Base-by-base conservation (phyloP, 306 rosid genomes). In the Rosa chinensis region DNA sequence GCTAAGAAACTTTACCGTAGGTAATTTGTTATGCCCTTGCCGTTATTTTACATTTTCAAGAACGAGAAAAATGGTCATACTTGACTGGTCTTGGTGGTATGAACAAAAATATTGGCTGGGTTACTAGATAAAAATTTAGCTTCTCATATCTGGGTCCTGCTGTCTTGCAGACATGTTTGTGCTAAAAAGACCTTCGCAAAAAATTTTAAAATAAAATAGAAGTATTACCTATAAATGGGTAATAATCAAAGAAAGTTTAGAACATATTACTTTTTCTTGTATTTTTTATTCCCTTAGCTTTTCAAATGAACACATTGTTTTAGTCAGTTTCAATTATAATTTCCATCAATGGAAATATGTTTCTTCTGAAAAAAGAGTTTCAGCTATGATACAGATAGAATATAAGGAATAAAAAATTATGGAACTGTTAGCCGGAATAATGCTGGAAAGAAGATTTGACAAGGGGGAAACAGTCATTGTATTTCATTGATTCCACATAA, bases 1-100 rank as follows among this genome's bases (percentile, higher is more conserved):
- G 92, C 99, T 66, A 96, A 96, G 91, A 93, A 92, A 78, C 90
- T 93, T 50, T 96, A 91, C 80, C 94, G 97, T 55, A 91, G 98
- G 99, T 96, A 89, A 81, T 66, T 80, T 71, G 77, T 74, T 44
- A 66, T 82, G 70, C 71, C 72, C 32, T 63, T 67, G 44, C 78
- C 9, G 74, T 43, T 72, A 39, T 55, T 28, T 76, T 63, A 78
- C 66, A 73, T 53, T 82, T n/a, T 44, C 63, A 58, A 61, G 73
- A 32, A 49, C 44, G 6, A 42, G 47, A 37, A 32, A 1, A 53
- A 20, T 48, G 66, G 10, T 75, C 42, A 45, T 74, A 44, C 43
- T 18, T 59, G 5, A 50, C 48, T 8, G 1, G 39, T 39, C 21
- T 73, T 73, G 21, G 39, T 5, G 8, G 32, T 35, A 61, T 2